phyloP scores from a whole-genome alignment of 805 yeast species.

The Candida loeiensis region DNA sequence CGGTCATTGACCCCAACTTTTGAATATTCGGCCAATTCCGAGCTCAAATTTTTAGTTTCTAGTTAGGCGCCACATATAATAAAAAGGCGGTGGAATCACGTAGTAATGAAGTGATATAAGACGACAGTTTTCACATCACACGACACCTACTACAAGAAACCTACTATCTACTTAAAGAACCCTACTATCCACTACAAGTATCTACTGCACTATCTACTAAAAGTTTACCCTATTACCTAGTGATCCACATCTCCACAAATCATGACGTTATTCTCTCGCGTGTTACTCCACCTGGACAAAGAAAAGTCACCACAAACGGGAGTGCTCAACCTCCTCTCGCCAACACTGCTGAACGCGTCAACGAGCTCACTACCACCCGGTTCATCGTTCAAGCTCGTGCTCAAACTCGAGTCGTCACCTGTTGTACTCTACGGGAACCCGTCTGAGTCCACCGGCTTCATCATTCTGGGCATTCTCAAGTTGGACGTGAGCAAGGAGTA shows the following conservation, averaged over 20 bases:
- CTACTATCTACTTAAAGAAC: too few species aligned
- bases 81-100: too few species aligned
- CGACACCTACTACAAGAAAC: too few species aligned
- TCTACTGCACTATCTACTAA: too few species aligned
- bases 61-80: not conserved
- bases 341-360: constrained; percentile 4
- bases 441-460: constrained; percentile 76
- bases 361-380: not conserved
- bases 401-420: constrained; percentile 88
- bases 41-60: too few species aligned
- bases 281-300: constrained; percentile 16
- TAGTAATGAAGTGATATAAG: too few species aligned
- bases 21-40: not conserved
- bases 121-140: too few species aligned
- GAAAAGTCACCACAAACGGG: constrained; percentile 10
- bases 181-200: too few species aligned
- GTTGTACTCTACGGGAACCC: constrained; percentile 79
- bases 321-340: constrained; percentile 3
- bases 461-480: constrained; percentile 73
- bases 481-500: constrained; percentile 26
- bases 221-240: not conserved
- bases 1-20: not conserved
- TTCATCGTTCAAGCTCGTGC: constrained; percentile 37
- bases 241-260: not conserved
- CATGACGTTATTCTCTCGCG: constrained; percentile 24